Evolutionary conservation across 2,329 filamentous ascomycete species (phyloP), one percentile per base, ranked within the genome.

Genomic region (Purpureocillium lavendulum): DNA sequence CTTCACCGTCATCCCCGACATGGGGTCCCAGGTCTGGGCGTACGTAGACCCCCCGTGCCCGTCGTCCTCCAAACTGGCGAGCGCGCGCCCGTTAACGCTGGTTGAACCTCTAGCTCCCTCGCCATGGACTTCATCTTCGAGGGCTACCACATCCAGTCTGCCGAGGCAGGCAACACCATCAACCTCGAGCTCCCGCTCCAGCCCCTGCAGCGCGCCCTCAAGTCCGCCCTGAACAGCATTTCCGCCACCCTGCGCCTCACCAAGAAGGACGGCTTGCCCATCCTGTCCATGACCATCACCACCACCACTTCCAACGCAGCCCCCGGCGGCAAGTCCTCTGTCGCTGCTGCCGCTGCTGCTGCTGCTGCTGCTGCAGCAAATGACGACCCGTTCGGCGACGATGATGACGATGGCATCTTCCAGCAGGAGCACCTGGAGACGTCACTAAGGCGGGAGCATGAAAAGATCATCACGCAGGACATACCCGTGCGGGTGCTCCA

Each of bases 1-100:
- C 51, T 95, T 98, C 66, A 97, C 92, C 44, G 86, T 97, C 54
- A 90, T 97, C 45, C 89, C 92, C 1, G 88, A 96, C 58, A 83
- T 86, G 54, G 90, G 92, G 44, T 94, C 87, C 8, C 90, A 97
- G 70, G 90, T 97, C 40, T 98, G 92, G 92, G 87, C 88, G 72
- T 89, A 72, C 57, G 81, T 79, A 33, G 45, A 18, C 33, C 21
- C 21, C 21, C 8, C 14, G 15, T 30, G 16, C 13, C n/a, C 15
- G 28, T 15, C 16, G 28, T 8, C 14, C 31, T 33, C 32, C n/a
- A n/a, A 33, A 32, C 38, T 43, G 33, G 11, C 11, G n/a, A n/a
- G n/a, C n/a, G n/a, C n/a, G n/a, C n/a, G n/a, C 29, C 12, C 29
- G 13, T 30, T 12, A 14, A 13, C 11, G 13, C 29, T 26, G 12